A percentile compares a stretch with the other conserved stretches of the same genome.
phyloP scores from a whole-genome alignment of 2,329 filamentous ascomycete species.

The Monilinia vaccinii-corymbosi region DNA sequence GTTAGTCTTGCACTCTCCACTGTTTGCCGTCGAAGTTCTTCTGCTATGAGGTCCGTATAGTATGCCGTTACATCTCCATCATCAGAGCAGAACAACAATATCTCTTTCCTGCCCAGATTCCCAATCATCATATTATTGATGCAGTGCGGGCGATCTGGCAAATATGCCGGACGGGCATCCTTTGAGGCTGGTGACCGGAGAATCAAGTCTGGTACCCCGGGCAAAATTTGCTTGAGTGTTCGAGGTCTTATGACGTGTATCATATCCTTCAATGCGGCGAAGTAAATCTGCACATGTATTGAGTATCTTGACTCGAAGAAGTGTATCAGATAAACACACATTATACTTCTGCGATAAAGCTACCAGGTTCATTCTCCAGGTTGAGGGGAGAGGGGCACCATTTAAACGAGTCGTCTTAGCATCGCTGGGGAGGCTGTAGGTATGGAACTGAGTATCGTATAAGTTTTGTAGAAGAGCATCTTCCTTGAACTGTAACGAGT shows the following conservation, averaged over 20 bases:
- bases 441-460: neutral
- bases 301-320: neutral
- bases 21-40: neutral
- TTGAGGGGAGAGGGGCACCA: neutral
- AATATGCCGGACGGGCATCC: constrained; percentile 31
- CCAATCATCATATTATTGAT: constrained; percentile 63
- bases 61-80: constrained; percentile 69
- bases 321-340: neutral
- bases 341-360: constrained; percentile 10
- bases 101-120: constrained; percentile 59
- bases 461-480: neutral
- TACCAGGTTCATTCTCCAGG: constrained; percentile 9
- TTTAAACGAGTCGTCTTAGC: neutral
- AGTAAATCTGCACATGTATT: constrained; percentile 42
- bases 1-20: neutral
- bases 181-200: constrained; percentile 36
- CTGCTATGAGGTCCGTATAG: constrained; percentile 38
- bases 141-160: constrained; percentile 53
- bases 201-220: constrained; percentile 40
- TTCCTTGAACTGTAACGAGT: neutral
- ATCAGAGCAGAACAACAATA: constrained; percentile 59
- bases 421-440: neutral
- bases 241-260: constrained; percentile 49
- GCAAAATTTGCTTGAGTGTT: constrained; percentile 40
- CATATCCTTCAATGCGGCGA: constrained; percentile 46